A percentile compares a stretch with the other conserved stretches of the same genome.
These are phyloP conservation scores for Wickerhamiella allomyrinae DNA, from an alignment of 805 yeast genomes.

Conservation along the genomic window DNA sequence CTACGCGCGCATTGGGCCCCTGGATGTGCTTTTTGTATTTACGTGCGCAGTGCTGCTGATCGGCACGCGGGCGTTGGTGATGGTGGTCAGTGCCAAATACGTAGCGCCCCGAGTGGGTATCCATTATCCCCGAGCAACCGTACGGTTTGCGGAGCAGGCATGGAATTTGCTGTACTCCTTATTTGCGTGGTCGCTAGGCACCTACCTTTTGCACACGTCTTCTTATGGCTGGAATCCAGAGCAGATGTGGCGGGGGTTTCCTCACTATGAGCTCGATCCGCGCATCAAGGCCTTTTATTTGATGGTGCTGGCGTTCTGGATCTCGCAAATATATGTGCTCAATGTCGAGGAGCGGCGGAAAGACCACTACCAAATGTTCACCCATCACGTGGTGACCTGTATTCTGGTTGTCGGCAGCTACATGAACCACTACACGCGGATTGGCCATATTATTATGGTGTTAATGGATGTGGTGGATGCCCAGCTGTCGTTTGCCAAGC, in stretches of 20 bases:
- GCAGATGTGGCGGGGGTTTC: slow-evolving; percentile 55
- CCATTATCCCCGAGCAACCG: slow-evolving; percentile 35
- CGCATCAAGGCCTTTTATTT: slow-evolving; percentile 56
- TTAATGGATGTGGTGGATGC: slow-evolving; percentile 79
- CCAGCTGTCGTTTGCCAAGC: slow-evolving; percentile 55
- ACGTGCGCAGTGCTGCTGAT: slow-evolving; percentile 10
- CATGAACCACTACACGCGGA: slow-evolving; percentile 51
- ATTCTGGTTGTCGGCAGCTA: slow-evolving; percentile 57
- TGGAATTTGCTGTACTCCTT: slow-evolving; percentile 58
- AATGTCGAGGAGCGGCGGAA: slow-evolving; percentile 68
- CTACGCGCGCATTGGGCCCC: slow-evolving; percentile 11
- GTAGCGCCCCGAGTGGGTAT: slow-evolving; percentile 25
- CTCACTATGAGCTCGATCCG: slow-evolving; percentile 44
- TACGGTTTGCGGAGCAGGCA: slow-evolving; percentile 75
- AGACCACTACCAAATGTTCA: slow-evolving; percentile 74
- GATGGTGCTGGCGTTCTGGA: slow-evolving; percentile 60
- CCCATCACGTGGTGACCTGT: slow-evolving; percentile 76
- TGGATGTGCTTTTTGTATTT: slow-evolving; percentile 8
- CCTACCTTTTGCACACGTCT: slow-evolving; percentile 40
- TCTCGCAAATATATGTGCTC: slow-evolving; percentile 63
- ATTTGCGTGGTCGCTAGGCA: slow-evolving; percentile 41
- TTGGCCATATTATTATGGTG: slow-evolving; percentile 65
- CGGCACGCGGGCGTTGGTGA: slow-evolving; percentile 10
- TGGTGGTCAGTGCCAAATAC: slow-evolving; percentile 6
- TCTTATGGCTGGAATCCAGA: slow-evolving; percentile 45